Conservation (phyloP, 2,329 filamentous ascomycete genomes). For the Diaporthe sp. region DNA sequence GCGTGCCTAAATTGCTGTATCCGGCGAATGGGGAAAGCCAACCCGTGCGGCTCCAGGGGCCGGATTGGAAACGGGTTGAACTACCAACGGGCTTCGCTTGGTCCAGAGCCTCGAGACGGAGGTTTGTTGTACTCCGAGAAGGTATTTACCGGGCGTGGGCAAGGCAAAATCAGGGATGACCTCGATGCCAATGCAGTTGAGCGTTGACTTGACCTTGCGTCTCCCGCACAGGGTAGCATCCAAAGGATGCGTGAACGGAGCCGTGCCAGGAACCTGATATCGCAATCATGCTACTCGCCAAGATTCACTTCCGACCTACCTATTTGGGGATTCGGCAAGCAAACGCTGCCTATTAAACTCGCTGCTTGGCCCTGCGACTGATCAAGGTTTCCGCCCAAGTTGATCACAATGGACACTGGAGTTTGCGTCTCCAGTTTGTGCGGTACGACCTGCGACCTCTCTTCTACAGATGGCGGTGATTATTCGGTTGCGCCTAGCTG, state of each 20-base stretch:
- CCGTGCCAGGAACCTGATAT: constrained; percentile 1
- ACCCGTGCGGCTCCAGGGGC: background rate
- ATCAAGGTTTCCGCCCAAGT: background rate
- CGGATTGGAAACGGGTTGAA: background rate
- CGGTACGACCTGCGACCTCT: too few species aligned
- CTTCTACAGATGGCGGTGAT: too few species aligned
- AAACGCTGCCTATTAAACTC: background rate
- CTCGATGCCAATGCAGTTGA: background rate
- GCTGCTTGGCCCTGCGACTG: background rate
- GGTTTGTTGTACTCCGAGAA: background rate
- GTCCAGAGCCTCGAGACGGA: background rate
- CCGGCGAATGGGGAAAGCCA: background rate
- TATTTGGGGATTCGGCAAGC: background rate
- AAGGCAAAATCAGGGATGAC: background rate
- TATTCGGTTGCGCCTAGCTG: background rate
- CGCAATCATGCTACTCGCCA: background rate
- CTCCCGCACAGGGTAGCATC: background rate
- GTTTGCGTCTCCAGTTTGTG: too few species aligned
- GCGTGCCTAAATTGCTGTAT: background rate
- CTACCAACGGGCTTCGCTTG: background rate
- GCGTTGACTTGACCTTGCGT: background rate
- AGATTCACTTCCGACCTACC: background rate
- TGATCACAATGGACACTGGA: too few species aligned
- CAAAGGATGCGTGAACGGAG: background rate
- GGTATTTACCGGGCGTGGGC: background rate